These are phyloP conservation scores for Boehmeria nivea DNA, from an alignment of 306 rosid species.

Conservation along the genomic window DNA sequence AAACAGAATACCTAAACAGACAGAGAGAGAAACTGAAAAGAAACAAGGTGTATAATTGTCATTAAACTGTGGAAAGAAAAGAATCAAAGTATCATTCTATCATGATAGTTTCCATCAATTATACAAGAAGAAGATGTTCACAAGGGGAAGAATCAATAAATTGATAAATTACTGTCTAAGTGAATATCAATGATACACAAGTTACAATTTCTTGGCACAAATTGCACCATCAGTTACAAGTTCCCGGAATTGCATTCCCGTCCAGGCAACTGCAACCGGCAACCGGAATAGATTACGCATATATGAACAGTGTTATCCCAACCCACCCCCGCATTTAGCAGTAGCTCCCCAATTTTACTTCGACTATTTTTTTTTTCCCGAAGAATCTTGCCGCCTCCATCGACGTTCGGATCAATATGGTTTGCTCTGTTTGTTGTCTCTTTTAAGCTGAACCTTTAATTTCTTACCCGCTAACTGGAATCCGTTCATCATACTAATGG, in stretches of 20 bases:
- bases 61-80: conserved; percentile 19
- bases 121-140: conserved; percentile 39
- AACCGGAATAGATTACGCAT: conserved; percentile 16
- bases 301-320: conserved; percentile 18
- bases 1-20: too few species aligned
- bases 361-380: conserved; percentile 11
- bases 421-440: conserved; percentile 83
- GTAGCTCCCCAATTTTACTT: conserved; percentile 21
- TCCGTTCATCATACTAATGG: conserved; percentile 87
- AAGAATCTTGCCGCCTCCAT: conserved; percentile 40
- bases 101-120: conserved; percentile 40
- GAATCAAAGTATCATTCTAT: conserved; percentile 27
- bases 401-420: conserved; percentile 60
- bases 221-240: conserved; percentile 65
- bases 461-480: conserved; percentile 88
- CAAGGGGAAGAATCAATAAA: conserved; percentile 83
- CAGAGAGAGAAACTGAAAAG: background rate
- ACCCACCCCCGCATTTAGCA: conserved; percentile 32
- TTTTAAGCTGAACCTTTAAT: conserved; percentile 96
- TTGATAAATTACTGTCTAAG: conserved; percentile 61
- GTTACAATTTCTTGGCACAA: conserved; percentile 74
- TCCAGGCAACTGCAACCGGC: conserved; percentile 34
- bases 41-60: background rate
- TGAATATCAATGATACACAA: conserved; percentile 69
- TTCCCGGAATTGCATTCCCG: conserved; percentile 29